These are phyloP conservation scores for Xylariaceae sp. DNA, from an alignment of 2,329 filamentous ascomycete species.

Conservation along the genomic window DNA sequence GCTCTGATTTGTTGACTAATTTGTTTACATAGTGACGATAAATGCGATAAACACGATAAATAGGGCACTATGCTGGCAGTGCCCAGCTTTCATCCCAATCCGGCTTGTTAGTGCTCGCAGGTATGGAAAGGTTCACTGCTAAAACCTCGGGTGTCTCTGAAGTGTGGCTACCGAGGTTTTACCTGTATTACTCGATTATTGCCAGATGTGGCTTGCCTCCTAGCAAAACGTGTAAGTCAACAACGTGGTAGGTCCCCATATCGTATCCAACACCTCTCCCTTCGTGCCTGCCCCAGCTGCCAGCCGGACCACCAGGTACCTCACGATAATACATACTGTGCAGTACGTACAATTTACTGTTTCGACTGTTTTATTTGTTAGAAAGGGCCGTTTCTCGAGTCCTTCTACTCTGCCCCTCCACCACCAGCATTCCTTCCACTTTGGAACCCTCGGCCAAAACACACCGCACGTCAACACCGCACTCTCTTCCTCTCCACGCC, in stretches of 20 bases:
- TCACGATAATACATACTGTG: background rate
- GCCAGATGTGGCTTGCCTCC: background rate
- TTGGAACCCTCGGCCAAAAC: background rate
- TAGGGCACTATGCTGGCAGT: background rate
- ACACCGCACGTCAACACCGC: background rate
- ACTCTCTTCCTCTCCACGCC: background rate
- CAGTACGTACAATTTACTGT: background rate
- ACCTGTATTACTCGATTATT: background rate
- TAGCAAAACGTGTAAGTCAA: background rate
- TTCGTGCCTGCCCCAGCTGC: background rate
- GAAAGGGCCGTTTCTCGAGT: no score
- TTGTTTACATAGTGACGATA: background rate
- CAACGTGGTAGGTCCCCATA: background rate
- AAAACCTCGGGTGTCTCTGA: background rate
- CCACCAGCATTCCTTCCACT: constrained; percentile 13
- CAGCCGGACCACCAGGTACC: no score
- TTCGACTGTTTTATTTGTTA: constrained; percentile 1
- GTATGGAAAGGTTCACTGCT: background rate
- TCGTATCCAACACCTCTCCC: background rate
- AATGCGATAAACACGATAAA: background rate
- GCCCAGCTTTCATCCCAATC: background rate
- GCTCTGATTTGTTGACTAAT: background rate
- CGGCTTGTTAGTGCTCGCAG: background rate
- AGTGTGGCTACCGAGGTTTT: background rate
- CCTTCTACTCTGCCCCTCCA: background rate